Conservation (phyloP, 306 rosid species). For the Inga leiocalycina region DNA sequence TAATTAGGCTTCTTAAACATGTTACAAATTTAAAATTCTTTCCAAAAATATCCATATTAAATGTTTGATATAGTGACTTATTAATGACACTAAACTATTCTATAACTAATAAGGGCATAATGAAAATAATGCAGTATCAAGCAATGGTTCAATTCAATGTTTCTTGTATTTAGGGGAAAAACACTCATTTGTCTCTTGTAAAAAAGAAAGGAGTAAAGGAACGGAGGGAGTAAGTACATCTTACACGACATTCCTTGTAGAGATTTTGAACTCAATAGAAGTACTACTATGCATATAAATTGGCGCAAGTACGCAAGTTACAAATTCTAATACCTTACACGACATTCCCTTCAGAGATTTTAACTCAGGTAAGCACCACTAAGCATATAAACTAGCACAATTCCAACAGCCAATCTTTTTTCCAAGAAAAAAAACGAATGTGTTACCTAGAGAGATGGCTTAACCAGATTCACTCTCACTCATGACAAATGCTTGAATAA, state of each 20-base stretch:
- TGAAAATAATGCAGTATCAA: not conserved
- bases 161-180: no score
- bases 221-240: not conserved
- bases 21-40: no score
- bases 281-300: conserved; percentile 14
- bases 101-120: not conserved
- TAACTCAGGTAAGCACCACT: conserved; percentile 13
- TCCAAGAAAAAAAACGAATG: conserved; percentile 15
- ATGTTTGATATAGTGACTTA: not conserved
- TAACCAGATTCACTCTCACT: conserved; percentile 77
- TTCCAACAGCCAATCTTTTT: conserved; percentile 26
- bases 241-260: conserved; percentile 32
- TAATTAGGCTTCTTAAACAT: no score
- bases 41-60: no score
- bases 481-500: conserved; percentile 96
- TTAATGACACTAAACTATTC: not conserved
- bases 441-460: conserved; percentile 50
- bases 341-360: conserved; percentile 33
- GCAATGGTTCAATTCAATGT: not conserved
- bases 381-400: conserved; percentile 20
- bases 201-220: no score
- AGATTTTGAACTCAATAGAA: conserved; percentile 19
- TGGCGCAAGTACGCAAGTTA: conserved; percentile 24
- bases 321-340: conserved; percentile 34
- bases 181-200: not conserved